Evolutionary conservation across 371 early-diverging fungal genomes (phyloP).

Genomic region (Haplosporangium sp.): DNA sequence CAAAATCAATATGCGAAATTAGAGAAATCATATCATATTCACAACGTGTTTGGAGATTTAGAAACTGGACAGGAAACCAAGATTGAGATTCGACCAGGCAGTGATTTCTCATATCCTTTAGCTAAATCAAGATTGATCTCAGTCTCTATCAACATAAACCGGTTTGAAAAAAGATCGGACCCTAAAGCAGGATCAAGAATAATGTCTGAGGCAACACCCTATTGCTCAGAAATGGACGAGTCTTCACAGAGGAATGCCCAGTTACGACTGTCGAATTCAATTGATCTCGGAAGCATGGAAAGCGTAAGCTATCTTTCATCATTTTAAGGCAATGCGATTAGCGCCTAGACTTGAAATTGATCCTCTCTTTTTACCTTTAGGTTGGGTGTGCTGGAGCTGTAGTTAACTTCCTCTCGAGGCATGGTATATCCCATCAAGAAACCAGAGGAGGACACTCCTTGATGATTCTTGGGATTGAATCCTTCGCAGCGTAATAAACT

Average conservation of each 20-base stretch:
- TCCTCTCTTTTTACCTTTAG: conserved; percentile 43
- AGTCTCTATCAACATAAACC: conserved; percentile 20
- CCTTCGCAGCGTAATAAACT: conserved; percentile 41
- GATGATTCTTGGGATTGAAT: conserved; percentile 23
- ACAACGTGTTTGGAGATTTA: neutral
- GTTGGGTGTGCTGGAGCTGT: conserved; percentile 76
- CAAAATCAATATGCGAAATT: no score
- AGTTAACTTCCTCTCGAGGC: conserved; percentile 61
- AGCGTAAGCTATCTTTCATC: conserved; percentile 49
- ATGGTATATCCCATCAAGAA: conserved; percentile 24
- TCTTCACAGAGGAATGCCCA: conserved; percentile 60
- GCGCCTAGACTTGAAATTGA: neutral
- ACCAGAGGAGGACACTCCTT: conserved; percentile 25
- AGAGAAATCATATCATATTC: neutral
- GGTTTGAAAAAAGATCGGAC: neutral
- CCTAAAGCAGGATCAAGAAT: neutral
- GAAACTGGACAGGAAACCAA: conserved; percentile 30
- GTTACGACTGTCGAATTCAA: conserved; percentile 63
- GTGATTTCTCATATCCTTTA: conserved; percentile 66
- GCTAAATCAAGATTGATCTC: conserved; percentile 62
- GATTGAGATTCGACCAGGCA: conserved; percentile 59
- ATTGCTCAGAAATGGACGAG: conserved; percentile 34
- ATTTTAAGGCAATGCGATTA: no score
- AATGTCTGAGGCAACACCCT: neutral
- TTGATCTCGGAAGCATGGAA: conserved; percentile 63